Percentiles rank a stretch among this genome's conserved stretches.
phyloP scores from a whole-genome alignment of 805 yeast species.

The Sungouiella blattae region DNA sequence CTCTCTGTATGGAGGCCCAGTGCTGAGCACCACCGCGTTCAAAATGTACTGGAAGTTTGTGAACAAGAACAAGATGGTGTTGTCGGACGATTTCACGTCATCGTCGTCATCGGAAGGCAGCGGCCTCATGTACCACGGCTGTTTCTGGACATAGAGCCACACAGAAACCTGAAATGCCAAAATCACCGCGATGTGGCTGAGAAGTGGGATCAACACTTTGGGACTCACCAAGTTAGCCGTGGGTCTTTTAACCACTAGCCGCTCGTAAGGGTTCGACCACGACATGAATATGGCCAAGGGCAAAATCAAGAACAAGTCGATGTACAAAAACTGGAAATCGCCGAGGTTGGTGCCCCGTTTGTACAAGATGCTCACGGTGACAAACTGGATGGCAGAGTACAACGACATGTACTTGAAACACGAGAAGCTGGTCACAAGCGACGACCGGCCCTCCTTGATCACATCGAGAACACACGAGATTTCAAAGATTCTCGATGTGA shows the following conservation, averaged over 20 bases:
- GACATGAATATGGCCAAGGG: conserved; percentile 98
- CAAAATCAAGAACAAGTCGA: conserved; percentile 83
- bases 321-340: conserved; percentile 93
- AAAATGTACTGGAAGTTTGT: conserved; percentile 88
- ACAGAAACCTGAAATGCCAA: conserved; percentile 61
- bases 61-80: conserved; percentile 76
- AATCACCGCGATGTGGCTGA: conserved; percentile 70
- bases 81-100: conserved; percentile 82
- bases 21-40: conserved; percentile 78
- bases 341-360: conserved; percentile 90
- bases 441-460: conserved; percentile 90
- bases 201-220: conserved; percentile 76
- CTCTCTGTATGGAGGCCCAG: conserved; percentile 91
- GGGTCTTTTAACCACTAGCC: conserved; percentile 71
- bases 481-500: conserved; percentile 86
- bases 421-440: conserved; percentile 90
- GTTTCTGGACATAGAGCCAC: conserved; percentile 58
- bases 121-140: conserved; percentile 78
- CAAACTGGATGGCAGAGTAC: conserved; percentile 93
- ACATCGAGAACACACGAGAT: conserved; percentile 90
- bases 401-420: conserved; percentile 98
- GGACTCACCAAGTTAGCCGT: conserved; percentile 91
- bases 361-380: conserved; percentile 81
- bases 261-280: conserved; percentile 80
- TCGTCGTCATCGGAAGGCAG: conserved; percentile 71